Conservation (phyloP, 2,329 filamentous ascomycete genomes). For the Alternaria brassicae region DNA sequence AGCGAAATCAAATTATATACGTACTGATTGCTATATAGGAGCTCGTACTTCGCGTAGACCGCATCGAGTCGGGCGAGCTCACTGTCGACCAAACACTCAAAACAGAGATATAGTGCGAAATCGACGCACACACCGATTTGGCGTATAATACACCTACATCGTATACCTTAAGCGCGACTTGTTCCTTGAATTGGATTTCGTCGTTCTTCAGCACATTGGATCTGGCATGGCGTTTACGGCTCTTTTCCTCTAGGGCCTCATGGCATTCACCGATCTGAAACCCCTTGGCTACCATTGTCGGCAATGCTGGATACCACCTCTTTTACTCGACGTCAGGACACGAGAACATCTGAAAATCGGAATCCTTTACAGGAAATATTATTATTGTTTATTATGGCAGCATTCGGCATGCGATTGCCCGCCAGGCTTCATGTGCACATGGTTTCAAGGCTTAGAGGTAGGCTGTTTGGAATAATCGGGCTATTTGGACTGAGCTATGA, state of each 20-base stretch:
- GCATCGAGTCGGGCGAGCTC: slow-evolving; percentile 51
- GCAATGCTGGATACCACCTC: slow-evolving; percentile 17
- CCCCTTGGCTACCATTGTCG: neutral
- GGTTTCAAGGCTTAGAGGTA: neutral
- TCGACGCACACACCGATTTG: neutral
- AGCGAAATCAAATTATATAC: neutral
- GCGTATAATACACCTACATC: neutral
- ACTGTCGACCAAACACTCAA: slow-evolving; percentile 44
- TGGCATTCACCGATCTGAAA: neutral
- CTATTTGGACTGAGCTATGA: neutral
- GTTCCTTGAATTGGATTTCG: neutral
- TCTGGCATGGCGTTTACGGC: neutral
- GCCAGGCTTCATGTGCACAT: neutral
- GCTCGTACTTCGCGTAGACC: slow-evolving; percentile 52
- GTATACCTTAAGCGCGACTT: neutral
- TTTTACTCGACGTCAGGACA: slow-evolving; percentile 6
- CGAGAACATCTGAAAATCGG: neutral
- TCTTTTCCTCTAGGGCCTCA: neutral
- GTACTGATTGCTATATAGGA: slow-evolving; percentile 40
- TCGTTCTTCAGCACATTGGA: neutral
- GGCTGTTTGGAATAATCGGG: neutral
- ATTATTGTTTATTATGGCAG: slow-evolving; percentile 21
- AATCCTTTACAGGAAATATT: slow-evolving; percentile 18
- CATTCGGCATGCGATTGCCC: neutral
- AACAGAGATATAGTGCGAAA: slow-evolving; percentile 36